Evolutionary conservation across 2,329 filamentous ascomycete genomes (phyloP).

Genomic region (Ascochyta lentis): DNA sequence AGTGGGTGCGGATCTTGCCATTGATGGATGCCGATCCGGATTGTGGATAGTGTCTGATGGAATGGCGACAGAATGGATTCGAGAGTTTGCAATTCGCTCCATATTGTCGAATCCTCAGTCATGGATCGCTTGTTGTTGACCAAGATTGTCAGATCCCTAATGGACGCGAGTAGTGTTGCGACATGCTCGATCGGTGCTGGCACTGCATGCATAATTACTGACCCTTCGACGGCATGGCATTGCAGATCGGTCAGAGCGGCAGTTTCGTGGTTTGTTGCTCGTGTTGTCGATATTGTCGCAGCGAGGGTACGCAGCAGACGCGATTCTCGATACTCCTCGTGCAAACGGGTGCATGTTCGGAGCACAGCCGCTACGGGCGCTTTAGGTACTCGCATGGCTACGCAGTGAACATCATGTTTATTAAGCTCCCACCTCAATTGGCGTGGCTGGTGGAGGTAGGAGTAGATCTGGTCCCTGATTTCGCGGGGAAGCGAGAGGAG

Average conservation of each 20-base stretch:
- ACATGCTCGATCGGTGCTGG: conserved; percentile 11
- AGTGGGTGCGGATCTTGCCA: conserved; percentile 12
- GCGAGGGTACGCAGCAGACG: background rate
- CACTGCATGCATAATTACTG: conserved; percentile 8
- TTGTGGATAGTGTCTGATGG: conserved; percentile 4
- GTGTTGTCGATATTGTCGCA: conserved; percentile 8
- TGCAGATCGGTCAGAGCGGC: conserved; percentile 9
- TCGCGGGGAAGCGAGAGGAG: conserved; percentile 16
- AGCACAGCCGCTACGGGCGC: conserved; percentile 8
- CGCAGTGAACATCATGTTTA: conserved; percentile 13
- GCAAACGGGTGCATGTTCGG: conserved; percentile 11
- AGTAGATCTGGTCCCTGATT: conserved; percentile 17
- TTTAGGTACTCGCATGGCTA: conserved; percentile 1
- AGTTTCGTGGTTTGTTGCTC: conserved; percentile 12
- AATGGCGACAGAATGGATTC: conserved; percentile 8
- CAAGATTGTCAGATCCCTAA: conserved; percentile 1
- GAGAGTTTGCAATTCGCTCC: conserved; percentile 8
- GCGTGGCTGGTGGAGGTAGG: conserved; percentile 4
- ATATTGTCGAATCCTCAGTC: conserved; percentile 7
- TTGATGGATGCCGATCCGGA: conserved; percentile 14
- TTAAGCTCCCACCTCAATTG: conserved; percentile 8
- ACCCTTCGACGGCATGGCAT: conserved; percentile 9
- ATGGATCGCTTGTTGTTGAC: conserved; percentile 14
- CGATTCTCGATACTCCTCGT: conserved; percentile 13
- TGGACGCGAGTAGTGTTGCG: conserved; percentile 5